phyloP scores from a whole-genome alignment of 2,329 filamentous ascomycete species.

The Fusarium papillatum region DNA sequence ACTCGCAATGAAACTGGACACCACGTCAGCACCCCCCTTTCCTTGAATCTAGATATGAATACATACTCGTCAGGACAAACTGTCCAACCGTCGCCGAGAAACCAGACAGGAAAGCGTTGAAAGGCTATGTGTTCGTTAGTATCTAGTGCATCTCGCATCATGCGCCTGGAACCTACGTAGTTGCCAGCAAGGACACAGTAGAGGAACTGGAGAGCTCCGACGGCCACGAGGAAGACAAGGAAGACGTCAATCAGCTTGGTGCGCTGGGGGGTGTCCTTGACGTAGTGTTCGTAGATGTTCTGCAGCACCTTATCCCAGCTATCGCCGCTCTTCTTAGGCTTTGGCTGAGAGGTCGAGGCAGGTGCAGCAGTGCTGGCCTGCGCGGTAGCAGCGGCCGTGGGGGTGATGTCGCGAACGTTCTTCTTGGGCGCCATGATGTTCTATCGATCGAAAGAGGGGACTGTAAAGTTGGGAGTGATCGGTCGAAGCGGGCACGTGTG shows the following conservation, averaged over 20 bases:
- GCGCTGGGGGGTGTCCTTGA: slow-evolving; percentile 86
- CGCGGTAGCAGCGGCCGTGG: slow-evolving; percentile 50
- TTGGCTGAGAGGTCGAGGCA: slow-evolving; percentile 42
- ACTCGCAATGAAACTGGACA: slow-evolving; percentile 80
- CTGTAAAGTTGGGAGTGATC: slow-evolving; percentile 7
- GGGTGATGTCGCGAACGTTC: slow-evolving; percentile 49
- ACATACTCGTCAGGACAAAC: slow-evolving; percentile 92
- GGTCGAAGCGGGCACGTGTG: slow-evolving; percentile 9
- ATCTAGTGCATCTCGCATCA: neutral
- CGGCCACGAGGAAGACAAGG: slow-evolving; percentile 86
- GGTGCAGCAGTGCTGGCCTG: slow-evolving; percentile 47
- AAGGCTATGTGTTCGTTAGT: slow-evolving; percentile 74
- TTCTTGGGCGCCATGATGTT: slow-evolving; percentile 67
- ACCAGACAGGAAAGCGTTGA: slow-evolving; percentile 97
- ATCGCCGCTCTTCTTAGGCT: slow-evolving; percentile 39
- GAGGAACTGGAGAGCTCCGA: slow-evolving; percentile 91
- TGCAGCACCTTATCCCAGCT: slow-evolving; percentile 72
- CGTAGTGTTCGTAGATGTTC: slow-evolving; percentile 84
- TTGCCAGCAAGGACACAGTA: slow-evolving; percentile 95
- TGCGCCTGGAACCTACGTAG: slow-evolving; percentile 76
- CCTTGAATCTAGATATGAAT: neutral
- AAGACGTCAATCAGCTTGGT: slow-evolving; percentile 94
- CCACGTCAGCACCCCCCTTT: slow-evolving; percentile 18
- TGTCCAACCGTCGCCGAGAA: slow-evolving; percentile 96
- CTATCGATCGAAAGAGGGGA: neutral